Evolutionary conservation across 1,139 yeast genomes (phyloP).

Genomic region (Suhomyces panamericanus): DNA sequence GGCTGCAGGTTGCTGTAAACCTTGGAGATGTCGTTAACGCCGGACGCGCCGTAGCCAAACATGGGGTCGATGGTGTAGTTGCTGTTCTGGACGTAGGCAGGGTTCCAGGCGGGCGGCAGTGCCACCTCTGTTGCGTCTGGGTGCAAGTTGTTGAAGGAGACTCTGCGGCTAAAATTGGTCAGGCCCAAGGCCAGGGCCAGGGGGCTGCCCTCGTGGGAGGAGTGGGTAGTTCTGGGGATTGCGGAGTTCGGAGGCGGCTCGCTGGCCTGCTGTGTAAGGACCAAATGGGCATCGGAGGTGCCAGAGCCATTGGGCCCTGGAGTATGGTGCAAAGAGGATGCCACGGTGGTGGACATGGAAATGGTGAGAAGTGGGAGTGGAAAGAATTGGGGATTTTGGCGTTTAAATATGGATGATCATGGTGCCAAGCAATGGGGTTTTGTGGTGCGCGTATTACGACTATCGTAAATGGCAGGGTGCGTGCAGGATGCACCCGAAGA

Average conservation of each 20-base stretch:
- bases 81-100: not conserved
- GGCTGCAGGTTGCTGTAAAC: conserved; percentile 12
- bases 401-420: conserved; percentile 3
- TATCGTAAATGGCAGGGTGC: conserved; percentile 4
- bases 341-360: conserved; percentile 5
- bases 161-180: conserved; percentile 31
- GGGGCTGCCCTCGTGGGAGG: not conserved
- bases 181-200: not conserved
- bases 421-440: conserved; percentile 5
- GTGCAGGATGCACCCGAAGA: not conserved
- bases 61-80: conserved; percentile 8
- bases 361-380: not conserved
- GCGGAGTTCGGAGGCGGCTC: not conserved
- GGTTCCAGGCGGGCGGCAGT: conserved; percentile 12
- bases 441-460: conserved; percentile 7
- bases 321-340: not conserved
- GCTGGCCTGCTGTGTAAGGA: not conserved
- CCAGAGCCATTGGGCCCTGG: not conserved
- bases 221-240: not conserved
- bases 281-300: not conserved
- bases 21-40: conserved; percentile 18
- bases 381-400: not conserved
- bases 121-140: conserved; percentile 23
- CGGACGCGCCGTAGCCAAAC: conserved; percentile 18
- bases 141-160: conserved; percentile 45